Evolutionary conservation across 495 filamentous ascomycete genomes (phyloP), one percentile per base, ranked within the genome.

Genomic region (Symbiotaphrina buchneri): DNA sequence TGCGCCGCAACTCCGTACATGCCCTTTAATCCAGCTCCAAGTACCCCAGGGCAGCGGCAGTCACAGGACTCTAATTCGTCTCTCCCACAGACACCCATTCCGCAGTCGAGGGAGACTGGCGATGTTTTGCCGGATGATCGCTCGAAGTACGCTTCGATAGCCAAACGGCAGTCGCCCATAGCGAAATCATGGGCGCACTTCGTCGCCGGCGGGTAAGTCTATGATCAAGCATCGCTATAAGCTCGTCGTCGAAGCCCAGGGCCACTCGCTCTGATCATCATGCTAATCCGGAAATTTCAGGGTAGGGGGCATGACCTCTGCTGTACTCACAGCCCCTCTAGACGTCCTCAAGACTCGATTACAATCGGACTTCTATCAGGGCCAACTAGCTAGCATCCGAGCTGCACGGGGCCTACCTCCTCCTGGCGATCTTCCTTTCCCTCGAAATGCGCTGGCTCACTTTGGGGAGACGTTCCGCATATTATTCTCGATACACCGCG

Each of bases 321-420:
- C 82, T 3, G 68, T 73, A n/a, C 52, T 91, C 6, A 93, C 82
- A 0, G 77, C 76, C 3, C 82, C 82, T 4, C 68, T 93, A 28
- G 82, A 93, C 45, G 83, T 93, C 18, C 62, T 93, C 6, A 87
- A 87, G 52, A 91, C 83, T 3, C 65, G 82, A 5, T 61, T 93
- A 3, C 82, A 93, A 48, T 84, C 77, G 41, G 78, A 87, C 41
- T 90, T 83, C 47, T 92, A 92, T 55, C 77, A 85, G 42, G 53
- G 65, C 1, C 77, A 68, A 36, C 56, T 68, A 11, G 44, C 49
- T 26, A 46, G 57, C 6, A 40, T 47, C 1, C 58, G 64, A n/a
- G 39, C 54, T 11, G 46, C 53, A 10, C 53, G 56, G 5, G 59
- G 58, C 14, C 42, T 61, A 14, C 51, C 55, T 10, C 46, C 58